These are phyloP conservation scores for Penicillium brasilianum DNA, from an alignment of 2,329 filamentous ascomycete species.

Conservation along the genomic window DNA sequence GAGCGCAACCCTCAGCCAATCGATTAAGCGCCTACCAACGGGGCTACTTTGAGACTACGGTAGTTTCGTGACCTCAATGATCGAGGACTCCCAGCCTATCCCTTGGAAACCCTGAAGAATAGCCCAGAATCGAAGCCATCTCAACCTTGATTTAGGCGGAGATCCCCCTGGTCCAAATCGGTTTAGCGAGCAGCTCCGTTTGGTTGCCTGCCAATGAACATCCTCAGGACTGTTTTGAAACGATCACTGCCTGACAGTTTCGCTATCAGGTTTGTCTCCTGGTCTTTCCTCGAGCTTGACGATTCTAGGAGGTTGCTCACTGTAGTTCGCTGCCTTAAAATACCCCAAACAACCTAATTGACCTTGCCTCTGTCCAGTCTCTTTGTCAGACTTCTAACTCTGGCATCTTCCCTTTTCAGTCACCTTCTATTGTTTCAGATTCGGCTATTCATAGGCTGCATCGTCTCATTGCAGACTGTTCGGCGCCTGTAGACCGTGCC, in stretches of 20 bases:
- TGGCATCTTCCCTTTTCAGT: neutral
- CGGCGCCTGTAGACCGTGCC: constrained; percentile 11
- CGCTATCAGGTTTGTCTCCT: neutral
- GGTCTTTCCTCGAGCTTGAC: neutral
- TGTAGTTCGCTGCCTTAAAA: constrained; percentile 1
- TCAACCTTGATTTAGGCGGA: constrained; percentile 6
- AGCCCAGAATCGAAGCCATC: constrained; percentile 9
- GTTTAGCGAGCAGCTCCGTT: neutral
- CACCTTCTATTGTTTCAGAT: constrained; percentile 3
- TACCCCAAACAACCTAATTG: neutral
- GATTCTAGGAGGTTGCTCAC: neutral
- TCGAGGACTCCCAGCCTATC: constrained; percentile 20
- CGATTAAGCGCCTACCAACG: neutral
- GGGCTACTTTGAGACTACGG: neutral
- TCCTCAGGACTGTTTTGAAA: neutral
- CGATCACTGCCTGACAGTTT: neutral
- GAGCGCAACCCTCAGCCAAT: neutral
- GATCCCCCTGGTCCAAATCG: neutral
- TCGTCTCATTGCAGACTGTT: constrained; percentile 23
- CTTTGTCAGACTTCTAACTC: neutral
- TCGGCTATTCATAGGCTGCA: constrained; percentile 20
- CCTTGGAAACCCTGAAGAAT: constrained; percentile 4
- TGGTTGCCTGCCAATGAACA: neutral
- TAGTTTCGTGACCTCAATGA: constrained; percentile 24
- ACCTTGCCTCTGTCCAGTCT: neutral